These are phyloP conservation scores for Auricularia auricula-judae DNA, from an alignment of 768 basidiomycete species.

Conservation along the genomic window DNA sequence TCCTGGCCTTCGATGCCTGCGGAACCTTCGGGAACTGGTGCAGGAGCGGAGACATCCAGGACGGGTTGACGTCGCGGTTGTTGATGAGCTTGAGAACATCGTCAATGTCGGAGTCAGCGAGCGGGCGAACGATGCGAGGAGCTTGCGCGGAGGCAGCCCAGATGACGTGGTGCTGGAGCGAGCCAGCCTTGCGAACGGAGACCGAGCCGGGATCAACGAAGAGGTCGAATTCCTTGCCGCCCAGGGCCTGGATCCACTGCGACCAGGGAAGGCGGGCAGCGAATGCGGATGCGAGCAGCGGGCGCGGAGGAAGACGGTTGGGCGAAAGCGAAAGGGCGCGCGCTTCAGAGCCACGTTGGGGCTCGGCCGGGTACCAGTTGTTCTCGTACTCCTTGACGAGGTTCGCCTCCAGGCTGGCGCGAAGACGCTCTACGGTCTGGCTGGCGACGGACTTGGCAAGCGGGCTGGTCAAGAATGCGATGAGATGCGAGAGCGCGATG, in stretches of 20 bases:
- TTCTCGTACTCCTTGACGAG: constrained; percentile 57
- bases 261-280: constrained; percentile 67
- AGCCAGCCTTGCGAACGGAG: constrained; percentile 41
- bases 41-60: constrained; percentile 57
- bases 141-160: constrained; percentile 10
- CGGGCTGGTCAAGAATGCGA: constrained; percentile 61
- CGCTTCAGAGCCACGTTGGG: constrained; percentile 55
- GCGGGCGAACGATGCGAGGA: constrained; percentile 7
- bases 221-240: constrained; percentile 63
- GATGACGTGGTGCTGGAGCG: constrained; percentile 9
- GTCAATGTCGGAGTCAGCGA: constrained; percentile 58
- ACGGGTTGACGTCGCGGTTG: constrained; percentile 64
- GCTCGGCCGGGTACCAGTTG: constrained; percentile 54
- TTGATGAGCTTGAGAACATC: constrained; percentile 66
- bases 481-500: constrained; percentile 60
- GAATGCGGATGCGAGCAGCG: constrained; percentile 61
- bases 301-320: constrained; percentile 53
- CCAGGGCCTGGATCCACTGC: constrained; percentile 64
- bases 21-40: constrained; percentile 43
- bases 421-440: constrained; percentile 55
- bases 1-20: constrained; percentile 5
- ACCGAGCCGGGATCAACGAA: constrained; percentile 75
- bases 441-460: constrained; percentile 48
- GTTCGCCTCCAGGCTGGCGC: constrained; percentile 61
- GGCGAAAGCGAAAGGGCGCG: constrained; percentile 70